Percentiles rank a stretch among this genome's conserved stretches.
Evolutionary conservation across 441 rosid genomes (phyloP).

Genomic region (Corymbia calophylla): DNA sequence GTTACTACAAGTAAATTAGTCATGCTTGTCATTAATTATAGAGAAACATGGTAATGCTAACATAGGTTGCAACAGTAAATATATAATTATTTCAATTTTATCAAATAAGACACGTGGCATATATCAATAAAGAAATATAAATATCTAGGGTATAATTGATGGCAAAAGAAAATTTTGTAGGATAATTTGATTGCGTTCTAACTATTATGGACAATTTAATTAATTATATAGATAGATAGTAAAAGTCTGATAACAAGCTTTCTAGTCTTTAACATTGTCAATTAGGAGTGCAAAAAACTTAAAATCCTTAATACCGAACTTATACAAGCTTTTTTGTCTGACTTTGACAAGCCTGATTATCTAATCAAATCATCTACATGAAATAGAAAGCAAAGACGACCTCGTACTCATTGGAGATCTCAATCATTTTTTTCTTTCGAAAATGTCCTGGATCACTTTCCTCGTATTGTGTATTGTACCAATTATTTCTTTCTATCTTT

Average conservation of each 20-base stretch:
- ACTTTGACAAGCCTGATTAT: background rate
- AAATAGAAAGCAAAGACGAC: background rate
- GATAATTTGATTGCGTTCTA: background rate
- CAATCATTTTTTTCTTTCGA: background rate
- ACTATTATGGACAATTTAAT: background rate
- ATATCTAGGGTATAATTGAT: background rate
- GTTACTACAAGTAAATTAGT: background rate
- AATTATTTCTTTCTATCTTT: background rate
- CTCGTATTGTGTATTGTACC: background rate
- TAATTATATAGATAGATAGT: background rate
- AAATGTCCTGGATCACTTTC: background rate
- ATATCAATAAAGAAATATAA: background rate
- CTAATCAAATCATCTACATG: background rate
- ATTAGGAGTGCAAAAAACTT: background rate
- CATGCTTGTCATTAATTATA: background rate
- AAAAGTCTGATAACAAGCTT: background rate
- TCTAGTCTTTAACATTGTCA: background rate
- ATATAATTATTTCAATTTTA: background rate
- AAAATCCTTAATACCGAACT: background rate
- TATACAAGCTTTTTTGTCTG: background rate
- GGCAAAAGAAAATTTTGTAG: background rate
- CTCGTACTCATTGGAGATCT: background rate
- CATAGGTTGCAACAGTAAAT: background rate
- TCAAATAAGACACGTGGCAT: background rate
- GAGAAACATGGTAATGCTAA: background rate